Base-by-base conservation (phyloP, 2,329 filamentous ascomycete species). In the Lasiodiplodia hormozganensis region DNA sequence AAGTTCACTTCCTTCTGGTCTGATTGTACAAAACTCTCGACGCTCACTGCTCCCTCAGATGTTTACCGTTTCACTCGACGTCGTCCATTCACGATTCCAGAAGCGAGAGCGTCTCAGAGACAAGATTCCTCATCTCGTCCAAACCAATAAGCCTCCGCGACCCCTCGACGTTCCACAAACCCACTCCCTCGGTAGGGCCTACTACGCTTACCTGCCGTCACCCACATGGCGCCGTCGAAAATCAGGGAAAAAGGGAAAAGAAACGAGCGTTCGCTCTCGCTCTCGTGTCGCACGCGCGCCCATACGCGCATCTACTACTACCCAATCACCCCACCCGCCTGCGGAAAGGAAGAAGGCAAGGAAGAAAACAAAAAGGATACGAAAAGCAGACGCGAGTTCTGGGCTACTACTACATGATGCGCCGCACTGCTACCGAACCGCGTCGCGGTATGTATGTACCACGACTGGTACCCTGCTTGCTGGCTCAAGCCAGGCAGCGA, bases 151-250 rank as follows among this genome's bases (percentile, higher is more conserved):
- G 36, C 12, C 28, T 31, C 23, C 36, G 21, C 21, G 14, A 18
- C 16, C 52, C 38, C 12, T 60, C 8, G n/a, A 47, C 38, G 36
- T 47, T 60, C 23, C 57, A 60, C 57, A 28, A 60, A 60, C 8
- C 57, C 23, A 60, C 28, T 2, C 57, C 57, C 11, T 23, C 21
- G 57, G 38, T 31, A 47, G 43, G 14, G 18, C 18, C 21, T 21
- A 21, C 16, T 18, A 47, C 43, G 43, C 8, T 18, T 47, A 47
- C 14, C 43, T n/a, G 43, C 43, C 43, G n/a, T 47, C 43, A 47
- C 43, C 43, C 43, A 47, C 43, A 47, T 47, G 43, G 43, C 43
- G 43, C 43, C 14, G 43, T 21, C 21, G 18, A 11, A 47, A 47
- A 47, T 18, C 43, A 47, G n/a, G 31, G 31, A 34, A 34, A 34